Percentiles rank a stretch among this genome's conserved stretches.
Evolutionary conservation across 2,329 filamentous ascomycete genomes (phyloP).

Genomic region (Neofusicoccum umdonicola): DNA sequence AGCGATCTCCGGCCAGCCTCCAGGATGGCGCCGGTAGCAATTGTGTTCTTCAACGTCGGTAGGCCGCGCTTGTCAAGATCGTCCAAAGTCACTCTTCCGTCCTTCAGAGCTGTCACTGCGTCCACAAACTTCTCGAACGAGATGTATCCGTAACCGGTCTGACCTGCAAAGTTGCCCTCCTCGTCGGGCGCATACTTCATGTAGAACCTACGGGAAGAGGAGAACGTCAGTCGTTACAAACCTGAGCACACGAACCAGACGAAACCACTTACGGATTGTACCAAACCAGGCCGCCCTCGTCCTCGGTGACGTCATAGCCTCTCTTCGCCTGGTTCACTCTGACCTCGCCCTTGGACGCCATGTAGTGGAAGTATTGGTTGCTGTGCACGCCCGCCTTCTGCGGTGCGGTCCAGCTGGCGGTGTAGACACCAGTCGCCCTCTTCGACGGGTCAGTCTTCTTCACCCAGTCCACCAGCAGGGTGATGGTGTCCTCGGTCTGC

Average conservation of each 20-base stretch:
- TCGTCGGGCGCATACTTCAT: conserved; percentile 94
- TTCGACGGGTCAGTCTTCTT: conserved; percentile 67
- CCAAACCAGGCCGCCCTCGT: conserved; percentile 71
- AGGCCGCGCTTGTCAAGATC: conserved; percentile 77
- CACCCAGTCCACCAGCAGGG: conserved; percentile 83
- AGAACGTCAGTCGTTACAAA: not conserved
- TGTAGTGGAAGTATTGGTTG: conserved; percentile 96
- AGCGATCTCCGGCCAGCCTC: conserved; percentile 82
- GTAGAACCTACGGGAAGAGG: conserved; percentile 62
- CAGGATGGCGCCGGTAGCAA: conserved; percentile 87
- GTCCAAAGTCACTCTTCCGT: conserved; percentile 67
- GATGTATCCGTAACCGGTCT: conserved; percentile 89
- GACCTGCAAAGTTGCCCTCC: conserved; percentile 89
- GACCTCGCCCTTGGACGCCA: conserved; percentile 80
- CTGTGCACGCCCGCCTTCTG: conserved; percentile 92
- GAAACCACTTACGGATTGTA: conserved; percentile 67
- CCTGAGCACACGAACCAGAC: not conserved
- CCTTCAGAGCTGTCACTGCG: conserved; percentile 74
- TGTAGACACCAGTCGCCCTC: conserved; percentile 84
- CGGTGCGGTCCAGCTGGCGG: conserved; percentile 90
- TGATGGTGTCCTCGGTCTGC: conserved; percentile 90
- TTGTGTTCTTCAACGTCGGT: conserved; percentile 83
- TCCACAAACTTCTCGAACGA: conserved; percentile 97
- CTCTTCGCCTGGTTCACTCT: conserved; percentile 90
- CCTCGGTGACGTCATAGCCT: conserved; percentile 91